phyloP scores from a whole-genome alignment of 257 asterid species.

The Penstemon newberryi region DNA sequence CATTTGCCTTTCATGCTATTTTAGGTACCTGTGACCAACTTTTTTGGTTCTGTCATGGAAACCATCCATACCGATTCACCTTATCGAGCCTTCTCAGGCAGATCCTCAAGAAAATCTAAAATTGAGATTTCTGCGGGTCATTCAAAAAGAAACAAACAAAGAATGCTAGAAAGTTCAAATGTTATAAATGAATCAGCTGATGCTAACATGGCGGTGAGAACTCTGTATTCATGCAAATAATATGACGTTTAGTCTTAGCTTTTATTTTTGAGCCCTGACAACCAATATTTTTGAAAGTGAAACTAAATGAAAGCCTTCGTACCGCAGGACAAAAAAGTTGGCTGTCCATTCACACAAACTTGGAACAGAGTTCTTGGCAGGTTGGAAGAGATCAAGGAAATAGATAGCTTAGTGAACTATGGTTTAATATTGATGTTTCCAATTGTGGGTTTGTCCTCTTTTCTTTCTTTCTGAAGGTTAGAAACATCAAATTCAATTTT shows the following conservation, averaged over 20 bases:
- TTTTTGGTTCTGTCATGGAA: slow-evolving; percentile 97
- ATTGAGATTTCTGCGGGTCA: slow-evolving; percentile 36
- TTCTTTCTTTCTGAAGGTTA: slow-evolving; percentile 62
- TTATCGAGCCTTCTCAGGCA: slow-evolving; percentile 53
- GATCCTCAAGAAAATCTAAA: slow-evolving; percentile 33
- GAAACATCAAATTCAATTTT: slow-evolving; percentile 21
- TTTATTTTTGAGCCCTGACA: neutral
- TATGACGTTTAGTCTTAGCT: neutral
- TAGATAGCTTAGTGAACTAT: slow-evolving; percentile 62
- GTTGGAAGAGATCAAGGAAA: slow-evolving; percentile 46
- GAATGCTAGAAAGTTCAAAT: slow-evolving; percentile 42
- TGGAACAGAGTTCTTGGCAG: slow-evolving; percentile 49
- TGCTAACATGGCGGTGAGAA: slow-evolving; percentile 45
- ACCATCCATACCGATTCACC: slow-evolving; percentile 84
- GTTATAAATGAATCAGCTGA: slow-evolving; percentile 37
- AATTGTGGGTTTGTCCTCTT: slow-evolving; percentile 61
- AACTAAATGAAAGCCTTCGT: slow-evolving; percentile 22
- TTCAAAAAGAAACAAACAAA: slow-evolving; percentile 32
- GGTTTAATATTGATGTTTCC: slow-evolving; percentile 66
- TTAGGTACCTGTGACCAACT: slow-evolving; percentile 93
- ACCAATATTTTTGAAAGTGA: slow-evolving; percentile 2
- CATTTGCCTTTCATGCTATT: slow-evolving; percentile 26
- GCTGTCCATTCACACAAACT: slow-evolving; percentile 69
- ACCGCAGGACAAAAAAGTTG: slow-evolving; percentile 49
- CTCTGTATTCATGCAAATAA: slow-evolving; percentile 6